phyloP scores from a whole-genome alignment of 2,329 filamentous ascomycete species.

The Tolypocladium tropicale region DNA sequence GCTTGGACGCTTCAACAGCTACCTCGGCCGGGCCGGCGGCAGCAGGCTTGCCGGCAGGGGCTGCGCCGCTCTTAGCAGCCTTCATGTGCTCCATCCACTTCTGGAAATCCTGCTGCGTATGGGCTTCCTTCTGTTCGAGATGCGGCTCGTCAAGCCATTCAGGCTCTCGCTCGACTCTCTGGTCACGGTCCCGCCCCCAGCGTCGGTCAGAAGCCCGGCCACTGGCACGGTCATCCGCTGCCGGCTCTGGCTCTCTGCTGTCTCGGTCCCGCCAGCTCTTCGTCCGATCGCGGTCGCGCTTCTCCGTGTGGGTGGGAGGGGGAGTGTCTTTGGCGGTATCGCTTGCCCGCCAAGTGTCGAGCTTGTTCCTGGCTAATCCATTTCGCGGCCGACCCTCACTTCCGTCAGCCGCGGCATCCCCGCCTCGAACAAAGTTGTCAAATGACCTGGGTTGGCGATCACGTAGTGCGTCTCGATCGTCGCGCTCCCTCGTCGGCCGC shows the following conservation, averaged over 20 bases:
- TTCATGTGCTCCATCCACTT: slow-evolving; percentile 93
- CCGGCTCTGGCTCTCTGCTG: slow-evolving; percentile 23
- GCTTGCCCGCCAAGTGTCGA: slow-evolving; percentile 68
- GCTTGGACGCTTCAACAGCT: slow-evolving; percentile 36
- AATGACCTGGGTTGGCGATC: slow-evolving; percentile 37
- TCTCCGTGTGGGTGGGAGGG: slow-evolving; percentile 20
- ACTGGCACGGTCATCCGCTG: slow-evolving; percentile 49
- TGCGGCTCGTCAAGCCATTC: slow-evolving; percentile 79
- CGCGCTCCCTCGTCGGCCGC: slow-evolving; percentile 39
- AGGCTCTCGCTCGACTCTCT: slow-evolving; percentile 65
- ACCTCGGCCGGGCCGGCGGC: slow-evolving; percentile 22
- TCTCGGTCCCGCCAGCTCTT: slow-evolving; percentile 52
- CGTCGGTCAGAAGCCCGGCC: slow-evolving; percentile 36
- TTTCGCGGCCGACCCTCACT: slow-evolving; percentile 51
- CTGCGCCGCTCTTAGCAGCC: slow-evolving; percentile 38
- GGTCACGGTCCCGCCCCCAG: slow-evolving; percentile 48
- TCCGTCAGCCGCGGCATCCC: slow-evolving; percentile 35
- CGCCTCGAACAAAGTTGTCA: slow-evolving; percentile 39
- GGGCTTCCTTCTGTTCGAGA: slow-evolving; percentile 58
- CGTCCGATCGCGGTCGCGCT: slow-evolving; percentile 44
- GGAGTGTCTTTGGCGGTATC: slow-evolving; percentile 20
- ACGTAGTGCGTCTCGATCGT: slow-evolving; percentile 43
- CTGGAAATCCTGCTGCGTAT: slow-evolving; percentile 86
- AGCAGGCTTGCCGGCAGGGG: slow-evolving; percentile 23
- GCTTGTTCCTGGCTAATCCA: slow-evolving; percentile 52